Conservation (phyloP, 805 yeast species). For the Yamadazyma tumulicola region DNA sequence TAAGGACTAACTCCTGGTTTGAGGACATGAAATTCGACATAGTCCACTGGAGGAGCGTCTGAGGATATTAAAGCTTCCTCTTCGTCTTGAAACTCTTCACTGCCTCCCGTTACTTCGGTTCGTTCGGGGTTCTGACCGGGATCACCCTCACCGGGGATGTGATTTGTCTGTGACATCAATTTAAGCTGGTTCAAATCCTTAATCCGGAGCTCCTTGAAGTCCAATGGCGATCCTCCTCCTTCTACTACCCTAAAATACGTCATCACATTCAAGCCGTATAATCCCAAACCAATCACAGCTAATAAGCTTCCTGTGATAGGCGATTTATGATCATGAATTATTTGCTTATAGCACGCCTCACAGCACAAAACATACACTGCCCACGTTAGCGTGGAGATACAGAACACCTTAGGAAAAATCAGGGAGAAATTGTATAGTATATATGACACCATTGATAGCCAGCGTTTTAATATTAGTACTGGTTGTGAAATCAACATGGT, state of each 20-base stretch:
- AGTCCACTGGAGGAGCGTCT: conserved; percentile 29
- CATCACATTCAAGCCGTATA: conserved; percentile 39
- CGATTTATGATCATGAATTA: conserved; percentile 9
- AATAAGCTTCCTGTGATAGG: conserved; percentile 16
- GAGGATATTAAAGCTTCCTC: not conserved
- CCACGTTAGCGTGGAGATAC: conserved; percentile 45
- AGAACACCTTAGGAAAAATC: conserved; percentile 49
- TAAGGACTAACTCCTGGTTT: conserved; percentile 52
- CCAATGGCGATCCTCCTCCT: conserved; percentile 68
- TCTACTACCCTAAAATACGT: conserved; percentile 52
- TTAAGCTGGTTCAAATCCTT: conserved; percentile 12
- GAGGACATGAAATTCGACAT: conserved; percentile 35
- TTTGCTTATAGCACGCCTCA: conserved; percentile 15
- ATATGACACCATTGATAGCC: conserved; percentile 5
- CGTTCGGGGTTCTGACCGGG: not conserved
- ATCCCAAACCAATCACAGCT: conserved; percentile 19
- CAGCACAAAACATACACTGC: conserved; percentile 36
- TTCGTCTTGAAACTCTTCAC: not conserved
- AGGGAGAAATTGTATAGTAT: conserved; percentile 13
- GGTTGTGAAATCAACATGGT: conserved; percentile 24
- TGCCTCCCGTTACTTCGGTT: not conserved
- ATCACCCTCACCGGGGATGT: not conserved
- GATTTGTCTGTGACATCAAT: not conserved
- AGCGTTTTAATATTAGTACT: conserved; percentile 17
- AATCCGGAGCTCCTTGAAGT: conserved; percentile 44